phyloP scores from a whole-genome alignment of 1,284 basidiomycete genomes.

The Ustilago esculenta region DNA sequence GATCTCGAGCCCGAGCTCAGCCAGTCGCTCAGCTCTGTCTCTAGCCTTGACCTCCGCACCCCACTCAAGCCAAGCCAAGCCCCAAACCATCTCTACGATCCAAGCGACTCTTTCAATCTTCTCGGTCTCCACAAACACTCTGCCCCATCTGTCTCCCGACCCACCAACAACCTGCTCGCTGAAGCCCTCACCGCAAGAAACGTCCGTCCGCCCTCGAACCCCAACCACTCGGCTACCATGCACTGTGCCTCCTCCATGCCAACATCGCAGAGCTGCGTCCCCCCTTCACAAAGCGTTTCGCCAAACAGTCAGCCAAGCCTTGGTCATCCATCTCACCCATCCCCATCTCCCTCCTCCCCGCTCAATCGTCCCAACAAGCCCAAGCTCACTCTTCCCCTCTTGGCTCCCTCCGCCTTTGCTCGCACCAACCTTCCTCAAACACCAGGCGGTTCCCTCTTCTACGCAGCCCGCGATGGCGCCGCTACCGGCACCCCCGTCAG shows the following conservation, averaged over 20 bases:
- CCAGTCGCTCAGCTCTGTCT: slow-evolving; percentile 51
- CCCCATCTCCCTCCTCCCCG: slow-evolving; percentile 16
- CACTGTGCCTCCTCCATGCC: not conserved
- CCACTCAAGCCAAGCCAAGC: slow-evolving; percentile 47
- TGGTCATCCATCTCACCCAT: slow-evolving; percentile 3
- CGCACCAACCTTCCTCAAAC: slow-evolving; percentile 55
- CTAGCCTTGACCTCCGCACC: slow-evolving; percentile 54
- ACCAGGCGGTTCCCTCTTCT: slow-evolving; percentile 54
- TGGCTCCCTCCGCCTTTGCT: slow-evolving; percentile 37
- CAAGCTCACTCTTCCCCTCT: slow-evolving; percentile 26
- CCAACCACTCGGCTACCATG: slow-evolving; percentile 1
- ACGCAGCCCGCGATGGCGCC: slow-evolving; percentile 58
- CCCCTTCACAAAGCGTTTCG: slow-evolving; percentile 14
- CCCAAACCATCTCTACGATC: slow-evolving; percentile 32
- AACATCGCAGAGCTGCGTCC: not conserved
- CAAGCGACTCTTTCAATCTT: slow-evolving; percentile 28
- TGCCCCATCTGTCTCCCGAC: slow-evolving; percentile 9
- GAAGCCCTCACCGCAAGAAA: slow-evolving; percentile 35
- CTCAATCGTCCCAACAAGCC: slow-evolving; percentile 38
- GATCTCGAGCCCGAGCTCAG: slow-evolving; percentile 52
- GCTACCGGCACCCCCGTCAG: slow-evolving; percentile 55
- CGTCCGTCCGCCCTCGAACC: slow-evolving; percentile 10
- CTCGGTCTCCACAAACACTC: slow-evolving; percentile 32
- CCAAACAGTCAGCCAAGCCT: slow-evolving; percentile 13
- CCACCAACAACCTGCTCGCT: slow-evolving; percentile 35